Conservation (phyloP, 108 stramenopile species). For the Fragilariopsis cylindrus region DNA sequence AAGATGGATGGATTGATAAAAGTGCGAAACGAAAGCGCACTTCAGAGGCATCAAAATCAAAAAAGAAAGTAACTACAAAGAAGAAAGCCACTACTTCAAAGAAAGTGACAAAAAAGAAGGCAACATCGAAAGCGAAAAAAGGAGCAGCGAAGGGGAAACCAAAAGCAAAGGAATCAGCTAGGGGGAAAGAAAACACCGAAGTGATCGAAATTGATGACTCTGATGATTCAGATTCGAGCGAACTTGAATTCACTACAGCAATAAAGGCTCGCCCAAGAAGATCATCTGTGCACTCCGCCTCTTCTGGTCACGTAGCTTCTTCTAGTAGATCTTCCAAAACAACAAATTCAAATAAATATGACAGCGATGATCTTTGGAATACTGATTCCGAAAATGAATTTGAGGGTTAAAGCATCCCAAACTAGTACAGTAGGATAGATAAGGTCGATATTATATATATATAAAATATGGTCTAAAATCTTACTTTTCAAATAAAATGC, state of each 20-base stretch:
- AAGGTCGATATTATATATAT: too few relatives aligned
- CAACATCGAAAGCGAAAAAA: not conserved
- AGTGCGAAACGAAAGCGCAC: slow-evolving; percentile 19
- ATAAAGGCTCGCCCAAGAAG: slow-evolving; percentile 6
- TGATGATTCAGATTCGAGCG: slow-evolving; percentile 21
- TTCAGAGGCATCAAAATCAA: slow-evolving; percentile 19
- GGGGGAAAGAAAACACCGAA: slow-evolving; percentile 25
- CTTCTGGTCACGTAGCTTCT: not conserved
- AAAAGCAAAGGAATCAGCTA: not conserved
- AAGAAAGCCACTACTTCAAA: not conserved
- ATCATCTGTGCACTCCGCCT: not conserved
- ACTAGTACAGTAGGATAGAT: too few relatives aligned
- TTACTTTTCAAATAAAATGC: too few relatives aligned
- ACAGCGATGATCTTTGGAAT: slow-evolving; percentile 10
- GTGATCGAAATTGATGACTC: slow-evolving; percentile 55
- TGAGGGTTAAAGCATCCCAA: slow-evolving; percentile 7
- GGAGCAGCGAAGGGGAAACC: not conserved
- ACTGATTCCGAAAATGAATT: slow-evolving; percentile 34
- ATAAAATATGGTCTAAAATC: too few relatives aligned
- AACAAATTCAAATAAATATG: slow-evolving; percentile 14
- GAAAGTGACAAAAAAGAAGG: slow-evolving; percentile 19
- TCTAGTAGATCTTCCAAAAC: not conserved
- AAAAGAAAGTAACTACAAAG: slow-evolving; percentile 35
- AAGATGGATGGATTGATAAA: slow-evolving; percentile 35
- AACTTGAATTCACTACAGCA: slow-evolving; percentile 31